phyloP scores from a whole-genome alignment of 306 rosid genomes.

The Cicer yamashitae region DNA sequence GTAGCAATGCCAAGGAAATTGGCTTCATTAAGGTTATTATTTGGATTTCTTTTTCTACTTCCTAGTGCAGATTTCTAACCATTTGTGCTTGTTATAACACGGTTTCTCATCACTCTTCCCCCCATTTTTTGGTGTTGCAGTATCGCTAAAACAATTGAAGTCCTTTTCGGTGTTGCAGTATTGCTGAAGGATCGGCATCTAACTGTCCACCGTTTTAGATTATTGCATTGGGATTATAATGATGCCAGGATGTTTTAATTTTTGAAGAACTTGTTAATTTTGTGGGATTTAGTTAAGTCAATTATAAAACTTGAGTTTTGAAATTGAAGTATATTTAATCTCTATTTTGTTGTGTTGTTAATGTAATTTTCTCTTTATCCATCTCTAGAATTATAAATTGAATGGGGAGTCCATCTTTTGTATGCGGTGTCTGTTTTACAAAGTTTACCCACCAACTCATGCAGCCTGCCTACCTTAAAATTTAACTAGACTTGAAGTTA shows the following conservation, averaged over 20 bases:
- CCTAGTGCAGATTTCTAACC: not conserved
- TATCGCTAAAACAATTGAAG: conserved; percentile 51
- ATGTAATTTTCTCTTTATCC: too few species aligned
- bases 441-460: too few species aligned
- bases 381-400: too few species aligned
- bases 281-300: too few species aligned
- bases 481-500: too few species aligned
- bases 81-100: not conserved
- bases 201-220: not conserved
- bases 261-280: too few species aligned
- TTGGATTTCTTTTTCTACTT: not conserved
- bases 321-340: too few species aligned
- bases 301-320: too few species aligned
- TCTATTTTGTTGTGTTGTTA: too few species aligned
- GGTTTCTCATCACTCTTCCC: not conserved
- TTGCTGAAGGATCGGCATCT: conserved; percentile 11
- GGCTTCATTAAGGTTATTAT: conserved; percentile 83
- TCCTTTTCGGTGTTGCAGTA: not conserved
- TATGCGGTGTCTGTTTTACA: too few species aligned
- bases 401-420: too few species aligned
- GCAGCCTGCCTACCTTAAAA: too few species aligned
- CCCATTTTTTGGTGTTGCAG: conserved; percentile 52
- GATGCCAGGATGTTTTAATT: not conserved
- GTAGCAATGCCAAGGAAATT: conserved; percentile 96
- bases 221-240: conserved; percentile 24